Conservation (phyloP, 371 early-diverging fungal genomes). For the Apophysomyces elegans region DNA sequence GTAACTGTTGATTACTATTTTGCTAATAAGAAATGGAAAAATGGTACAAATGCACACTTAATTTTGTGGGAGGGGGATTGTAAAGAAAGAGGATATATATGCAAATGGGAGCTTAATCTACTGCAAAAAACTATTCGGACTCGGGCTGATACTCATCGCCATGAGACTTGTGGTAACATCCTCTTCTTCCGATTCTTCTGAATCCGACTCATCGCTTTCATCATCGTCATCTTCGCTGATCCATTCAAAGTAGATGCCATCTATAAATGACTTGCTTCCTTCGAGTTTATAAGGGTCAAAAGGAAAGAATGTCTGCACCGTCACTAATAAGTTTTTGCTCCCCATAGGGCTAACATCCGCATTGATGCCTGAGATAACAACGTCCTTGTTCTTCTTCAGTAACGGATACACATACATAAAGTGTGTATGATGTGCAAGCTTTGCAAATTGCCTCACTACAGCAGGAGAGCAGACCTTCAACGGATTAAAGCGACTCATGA, state of each 20-base stretch:
- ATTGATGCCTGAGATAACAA: conserved; percentile 43
- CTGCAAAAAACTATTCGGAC: conserved; percentile 2
- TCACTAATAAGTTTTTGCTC: conserved; percentile 30
- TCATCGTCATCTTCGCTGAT: conserved; percentile 17
- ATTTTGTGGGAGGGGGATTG: neutral
- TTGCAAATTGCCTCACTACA: conserved; percentile 88
- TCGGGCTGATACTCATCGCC: conserved; percentile 6
- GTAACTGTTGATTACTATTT: too few relatives aligned
- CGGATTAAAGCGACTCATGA: conserved; percentile 85
- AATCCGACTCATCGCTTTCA: conserved; percentile 4
- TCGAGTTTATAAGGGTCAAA: conserved; percentile 91
- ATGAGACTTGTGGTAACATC: neutral
- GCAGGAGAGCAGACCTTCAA: conserved; percentile 78
- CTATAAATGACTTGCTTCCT: conserved; percentile 63
- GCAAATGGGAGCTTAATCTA: neutral
- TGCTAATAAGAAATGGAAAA: neutral
- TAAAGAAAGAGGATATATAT: neutral
- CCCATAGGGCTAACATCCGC: conserved; percentile 19
- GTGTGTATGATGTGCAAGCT: conserved; percentile 74
- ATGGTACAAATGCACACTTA: conserved; percentile 1
- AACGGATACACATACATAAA: conserved; percentile 88
- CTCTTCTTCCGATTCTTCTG: neutral
- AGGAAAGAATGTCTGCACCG: conserved; percentile 89
- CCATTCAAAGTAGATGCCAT: conserved; percentile 74
- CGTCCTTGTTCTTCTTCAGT: conserved; percentile 68